A percentile compares a stretch with the other conserved stretches of the same genome.
Conservation (phyloP, 306 rosid genomes). For the Calophaca sinica region DNA sequence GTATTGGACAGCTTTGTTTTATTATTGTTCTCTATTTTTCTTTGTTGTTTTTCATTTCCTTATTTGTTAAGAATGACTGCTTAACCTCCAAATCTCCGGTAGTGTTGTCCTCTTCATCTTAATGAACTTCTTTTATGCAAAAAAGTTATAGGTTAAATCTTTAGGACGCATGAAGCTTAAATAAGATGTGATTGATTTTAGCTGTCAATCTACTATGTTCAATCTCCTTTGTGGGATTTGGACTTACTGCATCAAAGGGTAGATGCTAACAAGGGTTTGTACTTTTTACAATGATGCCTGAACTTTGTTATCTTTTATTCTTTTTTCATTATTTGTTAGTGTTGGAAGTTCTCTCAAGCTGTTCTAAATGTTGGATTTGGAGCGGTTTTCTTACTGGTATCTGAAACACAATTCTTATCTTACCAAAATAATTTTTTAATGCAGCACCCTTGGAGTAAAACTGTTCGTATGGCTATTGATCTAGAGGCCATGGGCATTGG, state of each 20-base stretch:
- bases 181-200: too few relatives aligned
- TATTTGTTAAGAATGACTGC: too few relatives aligned
- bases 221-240: background rate
- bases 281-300: slow-evolving; percentile 6
- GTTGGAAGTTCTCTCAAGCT: slow-evolving; percentile 19
- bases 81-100: too few relatives aligned
- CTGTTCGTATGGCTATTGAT: slow-evolving; percentile 84
- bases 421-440: slow-evolving; percentile 41
- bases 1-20: too few relatives aligned
- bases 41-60: too few relatives aligned
- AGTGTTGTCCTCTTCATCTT: too few relatives aligned
- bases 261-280: slow-evolving; percentile 11
- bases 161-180: too few relatives aligned
- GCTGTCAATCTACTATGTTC: background rate
- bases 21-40: too few relatives aligned
- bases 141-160: too few relatives aligned
- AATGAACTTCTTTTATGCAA: too few relatives aligned
- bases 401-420: slow-evolving; percentile 21
- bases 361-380: slow-evolving; percentile 10
- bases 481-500: slow-evolving; percentile 98
- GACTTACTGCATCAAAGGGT: background rate
- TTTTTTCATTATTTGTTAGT: slow-evolving; percentile 3
- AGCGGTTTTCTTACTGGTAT: slow-evolving; percentile 15
- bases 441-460: slow-evolving; percentile 95
- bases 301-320: slow-evolving; percentile 2